Evolutionary conservation across 2,329 filamentous ascomycete genomes (phyloP).

Genomic region (Cryphonectria radicalis): DNA sequence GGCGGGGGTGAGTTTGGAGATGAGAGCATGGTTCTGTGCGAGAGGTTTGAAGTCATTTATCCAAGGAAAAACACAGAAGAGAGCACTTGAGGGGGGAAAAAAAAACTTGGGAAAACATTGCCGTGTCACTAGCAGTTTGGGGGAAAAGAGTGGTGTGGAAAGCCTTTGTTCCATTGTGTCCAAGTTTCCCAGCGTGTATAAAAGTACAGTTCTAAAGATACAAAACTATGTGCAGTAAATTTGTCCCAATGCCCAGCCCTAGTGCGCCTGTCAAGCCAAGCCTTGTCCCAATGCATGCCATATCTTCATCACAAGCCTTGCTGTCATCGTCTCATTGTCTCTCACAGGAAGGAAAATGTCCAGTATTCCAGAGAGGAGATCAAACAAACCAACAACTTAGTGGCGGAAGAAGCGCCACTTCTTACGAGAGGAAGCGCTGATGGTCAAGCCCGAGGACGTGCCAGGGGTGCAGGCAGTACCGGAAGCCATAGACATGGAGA

Average conservation of each 20-base stretch:
- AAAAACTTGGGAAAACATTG: not conserved
- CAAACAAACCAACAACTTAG: conserved; percentile 1
- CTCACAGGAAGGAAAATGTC: not conserved
- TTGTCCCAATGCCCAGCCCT: conserved; percentile 10
- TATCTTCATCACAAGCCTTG: not conserved
- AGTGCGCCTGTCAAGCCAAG: conserved; percentile 6
- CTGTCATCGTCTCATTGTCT: not conserved
- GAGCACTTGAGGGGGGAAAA: no score
- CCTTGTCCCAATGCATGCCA: conserved; percentile 10
- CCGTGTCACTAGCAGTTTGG: not conserved
- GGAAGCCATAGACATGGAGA: conserved; percentile 41
- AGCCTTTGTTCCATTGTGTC: not conserved
- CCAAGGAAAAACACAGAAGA: conserved; percentile 1
- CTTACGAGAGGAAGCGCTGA: conserved; percentile 22
- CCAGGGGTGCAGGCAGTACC: conserved; percentile 36
- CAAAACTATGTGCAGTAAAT: conserved; percentile 20
- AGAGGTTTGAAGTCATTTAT: conserved; percentile 38
- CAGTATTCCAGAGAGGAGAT: not conserved
- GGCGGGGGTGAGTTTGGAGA: conserved; percentile 33
- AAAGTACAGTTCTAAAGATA: conserved; percentile 11
- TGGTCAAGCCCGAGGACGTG: conserved; percentile 34
- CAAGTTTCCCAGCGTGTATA: not conserved
- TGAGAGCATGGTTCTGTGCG: conserved; percentile 37
- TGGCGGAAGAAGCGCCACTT: conserved; percentile 15
- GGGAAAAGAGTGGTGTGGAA: not conserved